Base-by-base conservation (phyloP, 768 basidiomycete genomes). In the Podaxis sp. region DNA sequence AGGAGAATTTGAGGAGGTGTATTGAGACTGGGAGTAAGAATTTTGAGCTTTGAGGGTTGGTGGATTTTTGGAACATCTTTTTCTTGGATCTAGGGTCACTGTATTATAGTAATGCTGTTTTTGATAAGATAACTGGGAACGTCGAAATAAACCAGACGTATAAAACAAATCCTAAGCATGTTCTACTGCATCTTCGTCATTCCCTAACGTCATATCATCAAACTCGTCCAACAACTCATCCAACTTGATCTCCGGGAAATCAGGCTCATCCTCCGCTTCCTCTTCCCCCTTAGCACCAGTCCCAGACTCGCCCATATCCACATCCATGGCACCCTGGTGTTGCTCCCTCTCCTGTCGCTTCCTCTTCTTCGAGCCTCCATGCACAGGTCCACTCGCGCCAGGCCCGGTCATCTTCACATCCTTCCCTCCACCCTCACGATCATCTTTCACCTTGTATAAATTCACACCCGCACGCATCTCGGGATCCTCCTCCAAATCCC, bases 401-500 rank as follows among this genome's bases (percentile, higher is more conserved):
- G 75, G 80, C 64, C 76, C 75, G 50, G 73, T 80, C 81, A 86
- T 84, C 66, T 77, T 78, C 53, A 79, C 80, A 59, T 85, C 81
- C 10, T 69, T 32, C 2, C 32, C 32, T 32, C 83, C 77, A 50
- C 42, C 42, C 42, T 50, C 46, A 21, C 36, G 35, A 21, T 38
- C 44, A 13, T 28, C 36, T 21, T 50, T 50, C 9, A 32, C 38
- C 75, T 88, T 91, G 80, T 96, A 98, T 58, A 98, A 68, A 73
- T 97, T 95, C 66, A 98, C 88, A 7, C 85, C 85, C 4, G 82
- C 80, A 40, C 96, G 84, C 78, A 98, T 77, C 78, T 98, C 95
- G 21, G 88, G 88, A 74, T 98, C 95, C 72, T 98, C 96, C 73
- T 97, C 95, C 52, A 98, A 74, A 63, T 97, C 95, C 50, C 90